phyloP scores from a whole-genome alignment of 371 early-diverging fungal genomes.

The Haplosporangium sp. region DNA sequence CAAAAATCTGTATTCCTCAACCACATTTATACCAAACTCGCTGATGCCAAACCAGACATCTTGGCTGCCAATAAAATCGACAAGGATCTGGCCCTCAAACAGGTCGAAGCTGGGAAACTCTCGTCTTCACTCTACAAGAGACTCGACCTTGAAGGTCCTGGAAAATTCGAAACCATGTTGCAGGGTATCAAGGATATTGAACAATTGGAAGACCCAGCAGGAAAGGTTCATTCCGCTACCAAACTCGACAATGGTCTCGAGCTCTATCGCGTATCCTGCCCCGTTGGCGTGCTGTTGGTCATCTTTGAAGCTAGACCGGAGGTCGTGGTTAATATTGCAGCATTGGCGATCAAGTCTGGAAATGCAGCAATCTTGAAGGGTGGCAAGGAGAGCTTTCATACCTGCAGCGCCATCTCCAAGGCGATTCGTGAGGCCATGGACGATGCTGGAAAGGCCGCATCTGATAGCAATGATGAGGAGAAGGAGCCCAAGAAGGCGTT shows the following conservation, averaged over 20 bases:
- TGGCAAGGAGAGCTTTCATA: slow-evolving; percentile 84
- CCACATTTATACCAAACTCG: slow-evolving; percentile 79
- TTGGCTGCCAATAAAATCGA: slow-evolving; percentile 86
- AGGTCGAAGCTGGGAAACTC: slow-evolving; percentile 80
- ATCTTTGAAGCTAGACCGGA: slow-evolving; percentile 99
- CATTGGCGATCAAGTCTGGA: slow-evolving; percentile 94
- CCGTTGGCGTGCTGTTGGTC: slow-evolving; percentile 94
- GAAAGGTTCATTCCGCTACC: slow-evolving; percentile 83
- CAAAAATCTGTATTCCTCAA: slow-evolving; percentile 85
- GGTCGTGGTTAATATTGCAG: slow-evolving; percentile 96
- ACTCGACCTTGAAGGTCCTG: slow-evolving; percentile 87
- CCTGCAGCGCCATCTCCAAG: slow-evolving; percentile 80
- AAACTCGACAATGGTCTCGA: slow-evolving; percentile 86
- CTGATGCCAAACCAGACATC: slow-evolving; percentile 74
- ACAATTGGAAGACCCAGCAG: slow-evolving; percentile 85
- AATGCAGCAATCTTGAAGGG: slow-evolving; percentile 98
- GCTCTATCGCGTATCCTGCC: slow-evolving; percentile 89
- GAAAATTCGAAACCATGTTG: slow-evolving; percentile 88
- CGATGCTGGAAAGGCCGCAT: slow-evolving; percentile 36
- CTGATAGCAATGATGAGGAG: slow-evolving; percentile 13
- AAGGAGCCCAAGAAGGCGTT: slow-evolving; percentile 12
- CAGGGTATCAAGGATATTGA: slow-evolving; percentile 93
- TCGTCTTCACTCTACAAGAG: slow-evolving; percentile 87
- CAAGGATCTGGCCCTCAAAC: slow-evolving; percentile 76
- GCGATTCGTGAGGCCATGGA: slow-evolving; percentile 83